These are phyloP conservation scores for Fusarium camptoceras DNA, from an alignment of 2,329 filamentous ascomycete species.

Conservation along the genomic window DNA sequence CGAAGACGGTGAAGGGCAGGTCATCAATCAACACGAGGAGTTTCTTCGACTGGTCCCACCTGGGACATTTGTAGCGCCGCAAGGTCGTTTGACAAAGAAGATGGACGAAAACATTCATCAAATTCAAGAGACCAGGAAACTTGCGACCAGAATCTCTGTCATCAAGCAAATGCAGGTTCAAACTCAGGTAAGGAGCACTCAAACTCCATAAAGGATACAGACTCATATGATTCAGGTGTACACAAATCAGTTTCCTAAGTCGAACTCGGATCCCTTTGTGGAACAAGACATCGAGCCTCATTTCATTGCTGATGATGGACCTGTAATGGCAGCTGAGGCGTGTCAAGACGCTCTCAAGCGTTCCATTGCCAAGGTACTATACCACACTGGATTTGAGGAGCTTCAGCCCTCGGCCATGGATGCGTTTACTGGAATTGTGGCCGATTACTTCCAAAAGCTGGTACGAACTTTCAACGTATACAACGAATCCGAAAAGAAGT, in stretches of 20 bases:
- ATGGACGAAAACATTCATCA: constrained; percentile 93
- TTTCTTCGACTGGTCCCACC: constrained; percentile 81
- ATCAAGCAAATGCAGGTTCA: constrained; percentile 99
- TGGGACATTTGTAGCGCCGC: constrained; percentile 80
- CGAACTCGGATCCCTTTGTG: constrained; percentile 87
- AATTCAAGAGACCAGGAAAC: constrained; percentile 95
- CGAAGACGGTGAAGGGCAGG: constrained; percentile 88
- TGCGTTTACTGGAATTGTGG: constrained; percentile 86
- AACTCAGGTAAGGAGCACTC: constrained; percentile 75
- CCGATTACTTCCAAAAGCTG: constrained; percentile 89
- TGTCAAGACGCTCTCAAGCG: constrained; percentile 88
- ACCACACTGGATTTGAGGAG: constrained; percentile 96
- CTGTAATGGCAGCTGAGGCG: constrained; percentile 85
- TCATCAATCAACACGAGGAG: constrained; percentile 88
- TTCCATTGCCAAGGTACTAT: constrained; percentile 93
- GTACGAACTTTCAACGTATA: constrained; percentile 84
- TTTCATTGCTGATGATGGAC: constrained; percentile 88
- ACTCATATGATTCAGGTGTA: constrained; percentile 73
- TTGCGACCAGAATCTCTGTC: constrained; percentile 95
- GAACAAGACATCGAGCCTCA: constrained; percentile 90
- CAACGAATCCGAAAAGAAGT: constrained; percentile 82
- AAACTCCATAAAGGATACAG: background rate
- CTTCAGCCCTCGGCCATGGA: constrained; percentile 95
- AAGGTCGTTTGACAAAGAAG: constrained; percentile 78
- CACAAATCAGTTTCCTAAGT: constrained; percentile 97